These are phyloP conservation scores for Chamaenerion angustifolium DNA, from an alignment of 345 rosid species.

Conservation along the genomic window DNA sequence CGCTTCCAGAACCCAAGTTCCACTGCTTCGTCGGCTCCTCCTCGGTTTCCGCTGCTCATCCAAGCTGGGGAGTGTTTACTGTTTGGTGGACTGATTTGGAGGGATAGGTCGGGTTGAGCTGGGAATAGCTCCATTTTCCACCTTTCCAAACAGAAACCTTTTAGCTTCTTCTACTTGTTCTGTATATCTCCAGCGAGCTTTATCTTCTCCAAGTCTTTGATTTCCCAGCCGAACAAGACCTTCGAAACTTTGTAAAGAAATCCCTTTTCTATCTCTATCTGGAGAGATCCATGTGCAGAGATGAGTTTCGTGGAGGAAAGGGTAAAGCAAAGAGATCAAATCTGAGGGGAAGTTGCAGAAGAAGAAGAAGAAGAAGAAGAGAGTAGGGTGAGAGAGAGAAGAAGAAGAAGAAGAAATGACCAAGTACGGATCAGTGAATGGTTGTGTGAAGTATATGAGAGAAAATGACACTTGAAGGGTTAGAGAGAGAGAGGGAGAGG, in stretches of 20 bases:
- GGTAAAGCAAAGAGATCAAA: constrained; percentile 3
- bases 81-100: constrained; percentile 68
- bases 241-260: too few relatives aligned
- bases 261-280: neutral
- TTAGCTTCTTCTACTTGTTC: neutral
- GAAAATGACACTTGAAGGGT: constrained; percentile 68
- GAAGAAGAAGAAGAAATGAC: too few relatives aligned
- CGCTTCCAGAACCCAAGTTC: constrained; percentile 52
- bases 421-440: constrained; percentile 18
- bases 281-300: neutral
- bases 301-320: constrained; percentile 6
- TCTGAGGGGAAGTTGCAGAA: constrained; percentile 31
- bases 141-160: constrained; percentile 5
- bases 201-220: neutral
- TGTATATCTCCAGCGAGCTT: neutral
- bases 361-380: constrained; percentile 17
- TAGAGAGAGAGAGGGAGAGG: neutral
- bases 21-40: constrained; percentile 20
- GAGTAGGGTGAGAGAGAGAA: too few relatives aligned
- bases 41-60: constrained; percentile 18
- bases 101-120: constrained; percentile 65
- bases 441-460: constrained; percentile 65
- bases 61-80: constrained; percentile 49
- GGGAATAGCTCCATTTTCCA: constrained; percentile 60
- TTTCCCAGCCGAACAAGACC: neutral